phyloP scores from a whole-genome alignment of 768 basidiomycete genomes.

The Suillus discolor region DNA sequence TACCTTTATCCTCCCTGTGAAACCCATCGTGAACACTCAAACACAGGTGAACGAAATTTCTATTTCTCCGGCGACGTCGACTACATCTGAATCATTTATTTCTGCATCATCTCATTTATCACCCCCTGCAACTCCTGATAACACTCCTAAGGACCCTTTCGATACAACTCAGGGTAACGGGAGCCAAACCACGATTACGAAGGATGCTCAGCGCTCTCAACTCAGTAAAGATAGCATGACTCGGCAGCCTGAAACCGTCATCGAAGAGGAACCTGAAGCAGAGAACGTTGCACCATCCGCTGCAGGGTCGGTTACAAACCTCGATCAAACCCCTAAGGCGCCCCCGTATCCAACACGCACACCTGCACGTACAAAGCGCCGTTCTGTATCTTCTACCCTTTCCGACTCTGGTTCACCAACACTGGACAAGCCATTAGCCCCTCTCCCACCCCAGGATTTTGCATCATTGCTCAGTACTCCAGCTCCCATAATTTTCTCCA shows the following conservation, averaged over 20 bases:
- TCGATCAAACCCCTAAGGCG: slow-evolving; percentile 22
- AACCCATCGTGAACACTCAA: slow-evolving; percentile 14
- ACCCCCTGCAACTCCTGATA: slow-evolving; percentile 60
- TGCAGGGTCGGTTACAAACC: slow-evolving; percentile 29
- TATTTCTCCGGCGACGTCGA: slow-evolving; percentile 48
- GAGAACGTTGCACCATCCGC: slow-evolving; percentile 16
- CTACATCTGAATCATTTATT: slow-evolving; percentile 43
- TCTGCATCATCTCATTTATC: slow-evolving; percentile 58
- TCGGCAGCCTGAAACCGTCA: slow-evolving; percentile 49
- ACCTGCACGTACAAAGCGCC: slow-evolving; percentile 92
- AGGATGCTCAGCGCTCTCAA: slow-evolving; percentile 28
- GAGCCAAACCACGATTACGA: slow-evolving; percentile 65
- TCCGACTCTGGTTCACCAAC: slow-evolving; percentile 61
- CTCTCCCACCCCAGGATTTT: slow-evolving; percentile 56
- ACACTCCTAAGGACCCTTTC: slow-evolving; percentile 46
- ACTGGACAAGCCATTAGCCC: slow-evolving; percentile 45
- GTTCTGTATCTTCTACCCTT: slow-evolving; percentile 88
- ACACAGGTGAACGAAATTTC: slow-evolving; percentile 33
- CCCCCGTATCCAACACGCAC: slow-evolving; percentile 81
- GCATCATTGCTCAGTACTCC: slow-evolving; percentile 62
- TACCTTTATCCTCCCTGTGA: slow-evolving; percentile 31
- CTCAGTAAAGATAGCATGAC: slow-evolving; percentile 39
- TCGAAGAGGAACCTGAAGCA: slow-evolving; percentile 48
- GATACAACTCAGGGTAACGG: slow-evolving; percentile 39
- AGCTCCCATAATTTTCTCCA: slow-evolving; percentile 85